phyloP scores from a whole-genome alignment of 768 basidiomycete species.

The Pleurotus ostreatus region DNA sequence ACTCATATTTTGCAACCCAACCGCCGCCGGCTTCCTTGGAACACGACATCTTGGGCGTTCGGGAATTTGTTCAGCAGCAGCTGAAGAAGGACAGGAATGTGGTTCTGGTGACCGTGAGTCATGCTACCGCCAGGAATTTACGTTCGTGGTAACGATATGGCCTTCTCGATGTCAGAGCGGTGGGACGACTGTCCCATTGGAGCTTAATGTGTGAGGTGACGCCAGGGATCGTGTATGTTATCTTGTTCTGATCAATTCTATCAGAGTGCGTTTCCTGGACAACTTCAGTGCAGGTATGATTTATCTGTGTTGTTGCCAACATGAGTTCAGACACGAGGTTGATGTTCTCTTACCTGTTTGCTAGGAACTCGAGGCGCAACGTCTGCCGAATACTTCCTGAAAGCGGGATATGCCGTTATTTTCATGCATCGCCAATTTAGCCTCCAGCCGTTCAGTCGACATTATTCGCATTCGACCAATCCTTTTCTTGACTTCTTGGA shows the following conservation, averaged over 20 bases:
- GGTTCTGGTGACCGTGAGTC: conserved; percentile 88
- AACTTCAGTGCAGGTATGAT: conserved; percentile 93
- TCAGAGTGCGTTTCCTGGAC: conserved; percentile 94
- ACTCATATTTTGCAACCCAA: conserved; percentile 88
- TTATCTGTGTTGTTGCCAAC: conserved; percentile 9
- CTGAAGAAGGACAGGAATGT: conserved; percentile 63
- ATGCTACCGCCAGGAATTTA: not conserved
- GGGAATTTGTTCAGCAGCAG: conserved; percentile 70
- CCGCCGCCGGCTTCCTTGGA: conserved; percentile 70
- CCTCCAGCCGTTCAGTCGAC: conserved; percentile 93
- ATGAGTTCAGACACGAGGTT: conserved; percentile 7
- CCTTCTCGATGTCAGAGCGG: conserved; percentile 67
- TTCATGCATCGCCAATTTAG: conserved; percentile 99
- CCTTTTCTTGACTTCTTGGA: conserved; percentile 96
- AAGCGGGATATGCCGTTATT: conserved; percentile 93
- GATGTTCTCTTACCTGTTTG: not conserved
- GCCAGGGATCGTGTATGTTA: conserved; percentile 10
- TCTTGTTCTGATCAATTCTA: conserved; percentile 18
- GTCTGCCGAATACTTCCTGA: conserved; percentile 96
- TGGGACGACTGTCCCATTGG: conserved; percentile 95
- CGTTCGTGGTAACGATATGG: conserved; percentile 2
- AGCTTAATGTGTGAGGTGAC: conserved; percentile 92
- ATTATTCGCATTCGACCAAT: conserved; percentile 97
- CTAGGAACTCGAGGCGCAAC: conserved; percentile 93
- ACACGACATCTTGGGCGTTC: conserved; percentile 58